These are phyloP conservation scores for Carex scoparia DNA, from an alignment of 176 grass and related monocot species.

Conservation along the genomic window DNA sequence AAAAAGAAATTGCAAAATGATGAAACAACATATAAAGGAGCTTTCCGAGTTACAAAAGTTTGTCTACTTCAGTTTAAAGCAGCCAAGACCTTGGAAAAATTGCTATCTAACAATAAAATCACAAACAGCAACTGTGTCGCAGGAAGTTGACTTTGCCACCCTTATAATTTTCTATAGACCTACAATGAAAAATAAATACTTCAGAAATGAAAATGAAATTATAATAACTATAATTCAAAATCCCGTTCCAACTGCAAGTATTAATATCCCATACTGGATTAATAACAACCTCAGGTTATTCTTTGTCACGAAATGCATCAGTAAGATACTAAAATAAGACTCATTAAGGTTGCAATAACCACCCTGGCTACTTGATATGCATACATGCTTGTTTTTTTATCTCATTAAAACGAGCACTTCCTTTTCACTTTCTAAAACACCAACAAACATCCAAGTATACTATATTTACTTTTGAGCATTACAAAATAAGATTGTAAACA, in stretches of 20 bases:
- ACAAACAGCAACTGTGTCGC: not conserved
- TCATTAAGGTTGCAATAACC: not conserved
- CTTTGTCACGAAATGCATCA: not conserved
- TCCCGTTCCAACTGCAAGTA: not conserved
- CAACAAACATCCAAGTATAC: not conserved
- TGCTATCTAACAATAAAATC: not conserved
- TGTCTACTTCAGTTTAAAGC: not conserved
- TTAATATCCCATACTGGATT: not conserved
- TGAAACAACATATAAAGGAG: not conserved
- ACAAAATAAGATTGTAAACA: not conserved
- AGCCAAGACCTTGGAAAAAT: not conserved
- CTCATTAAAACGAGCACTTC: not conserved
- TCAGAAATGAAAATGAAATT: not conserved
- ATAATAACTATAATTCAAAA: not conserved
- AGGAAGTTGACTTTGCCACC: not conserved
- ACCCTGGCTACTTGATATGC: not conserved
- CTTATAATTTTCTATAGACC: not conserved
- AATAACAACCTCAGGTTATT: not conserved
- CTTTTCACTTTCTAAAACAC: not conserved
- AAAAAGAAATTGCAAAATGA: not conserved
- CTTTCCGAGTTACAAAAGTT: not conserved
- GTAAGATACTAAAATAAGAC: not conserved
- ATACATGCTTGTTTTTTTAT: not conserved
- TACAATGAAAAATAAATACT: not conserved
- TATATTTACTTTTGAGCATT: not conserved